These are phyloP conservation scores for Xylaria digitata DNA, from an alignment of 2,329 filamentous ascomycete genomes.

Conservation along the genomic window DNA sequence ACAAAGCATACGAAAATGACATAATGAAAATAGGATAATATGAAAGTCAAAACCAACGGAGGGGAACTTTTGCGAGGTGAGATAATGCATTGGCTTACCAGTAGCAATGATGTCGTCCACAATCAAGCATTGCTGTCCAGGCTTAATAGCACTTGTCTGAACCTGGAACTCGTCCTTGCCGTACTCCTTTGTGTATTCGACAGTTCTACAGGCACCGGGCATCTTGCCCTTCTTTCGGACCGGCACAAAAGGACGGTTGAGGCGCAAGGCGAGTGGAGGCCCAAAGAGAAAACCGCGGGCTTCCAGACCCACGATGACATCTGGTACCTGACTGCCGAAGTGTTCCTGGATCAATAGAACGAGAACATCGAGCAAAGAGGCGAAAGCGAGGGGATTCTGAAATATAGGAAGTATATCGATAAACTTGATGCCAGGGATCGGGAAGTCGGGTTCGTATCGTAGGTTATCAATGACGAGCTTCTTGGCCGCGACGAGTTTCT, in stretches of 20 bases:
- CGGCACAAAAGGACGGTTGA: slow-evolving; percentile 89
- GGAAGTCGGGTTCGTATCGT: slow-evolving; percentile 91
- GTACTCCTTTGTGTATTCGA: slow-evolving; percentile 94
- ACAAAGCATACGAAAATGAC: slow-evolving; percentile 9
- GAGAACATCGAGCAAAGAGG: slow-evolving; percentile 82
- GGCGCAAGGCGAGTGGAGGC: slow-evolving; percentile 82
- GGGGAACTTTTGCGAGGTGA: slow-evolving; percentile 25
- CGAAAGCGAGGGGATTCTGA: slow-evolving; percentile 78
- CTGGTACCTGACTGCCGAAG: slow-evolving; percentile 73
- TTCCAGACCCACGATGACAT: slow-evolving; percentile 93
- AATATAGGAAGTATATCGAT: slow-evolving; percentile 99
- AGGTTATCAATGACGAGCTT: slow-evolving; percentile 73
- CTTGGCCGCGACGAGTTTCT: slow-evolving; percentile 48
- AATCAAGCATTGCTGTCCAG: slow-evolving; percentile 88
- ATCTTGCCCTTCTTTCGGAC: slow-evolving; percentile 97
- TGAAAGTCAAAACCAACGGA: neutral
- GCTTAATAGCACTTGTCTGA: slow-evolving; percentile 85
- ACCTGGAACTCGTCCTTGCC: slow-evolving; percentile 96
- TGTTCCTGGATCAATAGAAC: slow-evolving; percentile 80
- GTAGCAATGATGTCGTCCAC: slow-evolving; percentile 99
- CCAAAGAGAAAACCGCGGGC: slow-evolving; percentile 96
- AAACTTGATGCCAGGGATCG: slow-evolving; percentile 90
- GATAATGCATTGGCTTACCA: slow-evolving; percentile 67
- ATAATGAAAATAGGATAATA: neutral
- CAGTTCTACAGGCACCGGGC: slow-evolving; percentile 86